phyloP scores from a whole-genome alignment of 805 yeast species.

The Lipomyces kockii region DNA sequence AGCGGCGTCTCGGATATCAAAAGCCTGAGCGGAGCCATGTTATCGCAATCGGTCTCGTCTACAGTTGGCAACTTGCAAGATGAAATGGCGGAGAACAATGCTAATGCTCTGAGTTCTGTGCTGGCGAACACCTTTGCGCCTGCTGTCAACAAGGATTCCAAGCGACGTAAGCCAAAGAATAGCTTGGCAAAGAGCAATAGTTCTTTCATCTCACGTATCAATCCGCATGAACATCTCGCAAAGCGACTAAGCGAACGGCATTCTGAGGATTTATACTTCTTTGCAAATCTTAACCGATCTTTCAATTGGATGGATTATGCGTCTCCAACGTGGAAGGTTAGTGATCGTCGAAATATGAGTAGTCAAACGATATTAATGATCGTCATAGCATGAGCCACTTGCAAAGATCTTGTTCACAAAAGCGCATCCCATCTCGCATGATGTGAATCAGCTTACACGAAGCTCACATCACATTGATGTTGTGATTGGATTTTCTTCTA shows the following conservation, averaged over 20 bases:
- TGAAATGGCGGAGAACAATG: conserved; percentile 3
- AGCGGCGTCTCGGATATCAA: conserved; percentile 14
- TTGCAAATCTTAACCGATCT: conserved; percentile 47
- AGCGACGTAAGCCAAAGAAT: conserved; percentile 45
- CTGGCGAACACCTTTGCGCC: conserved; percentile 21
- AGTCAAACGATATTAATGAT: neutral
- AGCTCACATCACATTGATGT: conserved; percentile 52
- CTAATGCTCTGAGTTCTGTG: conserved; percentile 21
- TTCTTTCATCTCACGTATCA: conserved; percentile 47
- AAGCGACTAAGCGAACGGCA: conserved; percentile 43
- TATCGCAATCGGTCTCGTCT: conserved; percentile 25
- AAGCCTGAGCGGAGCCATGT: neutral
- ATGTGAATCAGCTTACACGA: conserved; percentile 44
- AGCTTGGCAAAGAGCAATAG: conserved; percentile 48
- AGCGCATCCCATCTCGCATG: conserved; percentile 50
- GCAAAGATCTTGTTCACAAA: conserved; percentile 47
- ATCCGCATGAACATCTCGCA: conserved; percentile 45
- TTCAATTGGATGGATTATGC: conserved; percentile 45
- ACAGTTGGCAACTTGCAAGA: conserved; percentile 25
- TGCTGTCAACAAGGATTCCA: conserved; percentile 22
- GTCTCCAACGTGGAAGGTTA: conserved; percentile 20
- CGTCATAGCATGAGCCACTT: conserved; percentile 46
- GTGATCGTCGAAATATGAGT: neutral
- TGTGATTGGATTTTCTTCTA: conserved; percentile 65
- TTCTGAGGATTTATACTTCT: conserved; percentile 40